A percentile compares a stretch with the other conserved stretches of the same genome.
Evolutionary conservation across 1,139 yeast species (phyloP).

Genomic region (Scheffersomyces quercinus): DNA sequence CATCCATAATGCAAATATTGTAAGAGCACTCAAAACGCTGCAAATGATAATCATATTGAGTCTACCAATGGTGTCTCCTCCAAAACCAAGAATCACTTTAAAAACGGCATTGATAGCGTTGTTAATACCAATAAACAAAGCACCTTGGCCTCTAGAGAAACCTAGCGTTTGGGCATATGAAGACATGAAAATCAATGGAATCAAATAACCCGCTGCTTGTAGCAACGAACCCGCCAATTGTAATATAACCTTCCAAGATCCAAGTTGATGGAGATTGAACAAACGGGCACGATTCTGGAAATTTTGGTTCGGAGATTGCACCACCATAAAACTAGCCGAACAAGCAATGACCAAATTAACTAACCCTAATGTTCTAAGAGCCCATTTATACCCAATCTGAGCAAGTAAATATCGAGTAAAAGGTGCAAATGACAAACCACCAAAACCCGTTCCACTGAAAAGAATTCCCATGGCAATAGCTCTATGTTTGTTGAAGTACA

Average conservation of each 20-base stretch:
- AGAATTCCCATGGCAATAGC: slow-evolving; percentile 44
- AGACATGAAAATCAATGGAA: slow-evolving; percentile 44
- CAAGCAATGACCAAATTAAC: slow-evolving; percentile 18
- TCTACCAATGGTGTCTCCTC: slow-evolving; percentile 38
- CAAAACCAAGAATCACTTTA: slow-evolving; percentile 36
- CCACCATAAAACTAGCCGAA: slow-evolving; percentile 20
- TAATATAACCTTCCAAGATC: slow-evolving; percentile 21
- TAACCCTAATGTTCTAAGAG: slow-evolving; percentile 35
- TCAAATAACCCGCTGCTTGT: slow-evolving; percentile 44
- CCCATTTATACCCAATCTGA: slow-evolving; percentile 39
- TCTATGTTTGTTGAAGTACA: slow-evolving; percentile 34
- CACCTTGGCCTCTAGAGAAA: slow-evolving; percentile 34
- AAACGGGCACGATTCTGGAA: slow-evolving; percentile 4
- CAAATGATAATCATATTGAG: slow-evolving; percentile 39
- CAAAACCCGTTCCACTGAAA: slow-evolving; percentile 45
- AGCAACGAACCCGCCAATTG: slow-evolving; percentile 33
- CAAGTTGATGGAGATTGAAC: slow-evolving; percentile 16
- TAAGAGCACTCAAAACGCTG: slow-evolving; percentile 28
- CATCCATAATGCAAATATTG: slow-evolving; percentile 37
- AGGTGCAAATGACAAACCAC: slow-evolving; percentile 41
- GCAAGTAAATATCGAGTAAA: slow-evolving; percentile 28
- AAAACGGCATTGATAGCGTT: slow-evolving; percentile 42
- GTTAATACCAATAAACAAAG: slow-evolving; percentile 42
- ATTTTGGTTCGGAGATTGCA: slow-evolving; percentile 4
- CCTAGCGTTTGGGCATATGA: slow-evolving; percentile 39